A percentile compares a stretch with the other conserved stretches of the same genome.
Conservation (phyloP, 2,329 filamentous ascomycete species). For the Phaeoacremonium minimum region DNA sequence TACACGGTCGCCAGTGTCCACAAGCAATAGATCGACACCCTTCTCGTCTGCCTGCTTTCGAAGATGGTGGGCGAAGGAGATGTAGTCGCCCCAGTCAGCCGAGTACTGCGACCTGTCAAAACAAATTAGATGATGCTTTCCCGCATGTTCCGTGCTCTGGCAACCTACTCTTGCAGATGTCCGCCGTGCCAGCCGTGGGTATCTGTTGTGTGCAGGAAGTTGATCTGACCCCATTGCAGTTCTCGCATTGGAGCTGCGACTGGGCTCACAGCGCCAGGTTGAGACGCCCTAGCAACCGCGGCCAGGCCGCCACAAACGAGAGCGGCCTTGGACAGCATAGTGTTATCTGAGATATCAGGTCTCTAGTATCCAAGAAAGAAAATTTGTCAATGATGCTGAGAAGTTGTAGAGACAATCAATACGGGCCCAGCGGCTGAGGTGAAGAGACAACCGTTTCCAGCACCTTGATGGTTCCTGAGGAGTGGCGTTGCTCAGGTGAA, state of each 20-base stretch:
- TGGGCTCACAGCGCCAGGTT: slow-evolving; percentile 77
- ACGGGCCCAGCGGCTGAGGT: too few relatives aligned
- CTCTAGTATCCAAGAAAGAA: too few relatives aligned
- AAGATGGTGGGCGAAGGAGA: slow-evolving; percentile 86
- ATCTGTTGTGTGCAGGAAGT: slow-evolving; percentile 95
- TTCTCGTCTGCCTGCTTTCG: slow-evolving; percentile 71
- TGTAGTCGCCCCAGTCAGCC: slow-evolving; percentile 96
- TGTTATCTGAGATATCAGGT: too few relatives aligned
- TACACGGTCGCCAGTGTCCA: slow-evolving; percentile 90
- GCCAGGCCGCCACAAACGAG: slow-evolving; percentile 33
- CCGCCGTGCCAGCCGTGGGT: slow-evolving; percentile 95
- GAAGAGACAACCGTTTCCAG: too few relatives aligned
- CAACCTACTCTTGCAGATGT: slow-evolving; percentile 77
- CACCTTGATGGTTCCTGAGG: too few relatives aligned
- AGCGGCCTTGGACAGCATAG: slow-evolving; percentile 23
- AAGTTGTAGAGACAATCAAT: too few relatives aligned
- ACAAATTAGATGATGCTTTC: too few relatives aligned
- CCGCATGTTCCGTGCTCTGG: too few relatives aligned
- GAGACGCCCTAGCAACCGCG: slow-evolving; percentile 44
- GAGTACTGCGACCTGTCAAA: slow-evolving; percentile 74
- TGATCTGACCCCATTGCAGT: slow-evolving; percentile 88
- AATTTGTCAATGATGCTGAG: too few relatives aligned
- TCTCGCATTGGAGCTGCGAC: slow-evolving; percentile 77
- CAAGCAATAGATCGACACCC: slow-evolving; percentile 81
- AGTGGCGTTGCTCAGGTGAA: too few relatives aligned